Base-by-base conservation (phyloP, 208 protist species). In the Crithidia fasciculata region DNA sequence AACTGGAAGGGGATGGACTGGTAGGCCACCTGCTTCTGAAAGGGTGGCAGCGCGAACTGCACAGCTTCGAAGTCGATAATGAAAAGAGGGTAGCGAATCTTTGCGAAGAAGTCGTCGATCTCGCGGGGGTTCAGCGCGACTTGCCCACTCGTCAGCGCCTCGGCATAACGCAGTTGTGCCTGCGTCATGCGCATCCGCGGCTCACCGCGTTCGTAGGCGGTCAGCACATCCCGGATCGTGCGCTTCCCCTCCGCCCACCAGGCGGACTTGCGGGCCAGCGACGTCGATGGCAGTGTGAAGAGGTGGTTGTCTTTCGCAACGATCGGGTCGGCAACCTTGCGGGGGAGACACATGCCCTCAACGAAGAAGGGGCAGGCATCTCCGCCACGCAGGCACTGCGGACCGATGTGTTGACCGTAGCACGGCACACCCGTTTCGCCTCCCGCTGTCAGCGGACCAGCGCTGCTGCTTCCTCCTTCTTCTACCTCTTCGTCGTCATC, bases 21-120 rank as follows among this genome's bases (percentile, higher is more conserved):
- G 77, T 93, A 97, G 56, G 90, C 89, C 4, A 89, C 70, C 57
- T 86, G 74, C 68, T 93, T 91, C 57, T 80, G 79, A 69, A 92
- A 93, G n/a, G 92, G 90, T n/a, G 92, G 92, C 41, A 97, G 69
- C 16, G 92, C 92, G 58, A 94, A 97, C 78, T 92, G 85, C 12
- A 87, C 86, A 16, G 92, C 90, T 81, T 97, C 92, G 80, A 97
- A 97, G 80, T 97, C 92, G 61, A 97, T 90, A 40, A 95, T 72
- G 81, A 97, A 97, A 43, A 85, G 74, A 5, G 92, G 92, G 73
- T 97, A 97, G 2, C 72, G 86, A 19, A 97, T 80, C 15, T 81
- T 82, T 18, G 39, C 74, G 60, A 97, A 95, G 68, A 94, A 97
- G 55, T 59, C 59, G 54, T 92, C 86, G 69, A 97, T 93, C 69